Evolutionary conservation across 345 rosid species (phyloP).

Genomic region (Brassica nigra): DNA sequence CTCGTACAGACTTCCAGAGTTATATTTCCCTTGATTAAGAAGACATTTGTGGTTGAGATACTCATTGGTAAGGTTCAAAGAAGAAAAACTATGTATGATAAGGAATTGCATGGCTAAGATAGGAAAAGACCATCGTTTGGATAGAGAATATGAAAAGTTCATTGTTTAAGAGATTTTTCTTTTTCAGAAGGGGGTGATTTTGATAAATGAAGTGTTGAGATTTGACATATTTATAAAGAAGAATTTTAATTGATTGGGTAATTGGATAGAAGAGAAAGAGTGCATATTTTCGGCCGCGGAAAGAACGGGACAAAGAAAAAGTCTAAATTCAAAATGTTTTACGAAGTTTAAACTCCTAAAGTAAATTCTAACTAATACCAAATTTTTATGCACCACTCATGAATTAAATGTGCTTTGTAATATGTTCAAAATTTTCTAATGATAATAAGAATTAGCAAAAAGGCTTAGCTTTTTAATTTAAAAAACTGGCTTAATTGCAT

Average conservation of each 20-base stretch:
- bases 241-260: not conserved
- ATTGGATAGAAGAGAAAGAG: not conserved
- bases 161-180: not conserved
- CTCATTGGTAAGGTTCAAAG: not conserved
- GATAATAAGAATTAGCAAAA: no score
- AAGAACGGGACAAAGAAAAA: not conserved
- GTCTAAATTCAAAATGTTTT: not conserved
- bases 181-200: not conserved
- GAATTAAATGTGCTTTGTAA: not conserved
- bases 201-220: not conserved
- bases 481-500: no score
- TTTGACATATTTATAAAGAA: not conserved
- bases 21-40: not conserved
- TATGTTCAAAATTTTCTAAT: not conserved
- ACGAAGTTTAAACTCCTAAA: not conserved
- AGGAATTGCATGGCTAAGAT: not conserved
- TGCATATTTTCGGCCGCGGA: not conserved
- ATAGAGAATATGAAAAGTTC: not conserved
- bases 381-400: not conserved
- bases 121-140: not conserved
- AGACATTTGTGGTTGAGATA: not conserved
- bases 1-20: not conserved
- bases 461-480: no score
- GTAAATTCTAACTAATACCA: not conserved
- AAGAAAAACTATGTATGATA: not conserved